Conservation (phyloP, 2,329 filamentous ascomycete species). For the Verticillium zaregamsianum region DNA sequence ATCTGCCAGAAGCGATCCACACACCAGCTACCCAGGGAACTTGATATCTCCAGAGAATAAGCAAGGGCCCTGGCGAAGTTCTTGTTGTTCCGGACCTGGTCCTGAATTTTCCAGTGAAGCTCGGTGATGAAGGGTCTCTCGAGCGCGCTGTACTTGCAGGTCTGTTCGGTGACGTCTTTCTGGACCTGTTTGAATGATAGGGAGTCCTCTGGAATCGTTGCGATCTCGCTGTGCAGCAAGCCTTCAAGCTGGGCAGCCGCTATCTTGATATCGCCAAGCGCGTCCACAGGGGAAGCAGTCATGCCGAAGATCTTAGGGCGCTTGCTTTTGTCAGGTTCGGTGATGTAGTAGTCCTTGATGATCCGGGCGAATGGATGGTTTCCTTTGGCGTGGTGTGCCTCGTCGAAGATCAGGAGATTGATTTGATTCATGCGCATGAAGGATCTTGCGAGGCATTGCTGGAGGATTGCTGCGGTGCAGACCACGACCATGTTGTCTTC, state of each 20-base stretch:
- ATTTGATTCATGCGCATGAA: slow-evolving; percentile 79
- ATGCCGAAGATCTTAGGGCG: slow-evolving; percentile 86
- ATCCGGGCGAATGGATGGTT: slow-evolving; percentile 87
- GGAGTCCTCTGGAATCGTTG: slow-evolving; percentile 54
- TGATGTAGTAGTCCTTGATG: slow-evolving; percentile 78
- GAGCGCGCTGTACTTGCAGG: slow-evolving; percentile 39
- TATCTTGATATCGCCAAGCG: slow-evolving; percentile 65
- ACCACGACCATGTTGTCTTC: slow-evolving; percentile 76
- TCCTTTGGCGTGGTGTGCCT: slow-evolving; percentile 94
- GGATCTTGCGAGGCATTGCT: slow-evolving; percentile 71
- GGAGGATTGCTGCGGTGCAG: slow-evolving; percentile 85
- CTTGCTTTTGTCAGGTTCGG: slow-evolving; percentile 33
- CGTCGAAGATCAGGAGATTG: slow-evolving; percentile 90
- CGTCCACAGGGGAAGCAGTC: slow-evolving; percentile 93
- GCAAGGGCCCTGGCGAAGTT: slow-evolving; percentile 54
- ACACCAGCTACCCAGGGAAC: slow-evolving; percentile 76
- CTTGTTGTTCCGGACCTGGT: slow-evolving; percentile 32
- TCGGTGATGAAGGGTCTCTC: slow-evolving; percentile 54
- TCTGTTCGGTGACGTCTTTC: slow-evolving; percentile 53
- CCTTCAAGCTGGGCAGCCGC: slow-evolving; percentile 72
- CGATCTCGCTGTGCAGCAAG: slow-evolving; percentile 77
- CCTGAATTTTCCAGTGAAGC: slow-evolving; percentile 56
- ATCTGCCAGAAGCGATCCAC: slow-evolving; percentile 78
- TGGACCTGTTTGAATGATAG: slow-evolving; percentile 26
- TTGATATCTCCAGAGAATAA: slow-evolving; percentile 55